phyloP scores from a whole-genome alignment of 192 early-diverging fungal genomes.

The Hyaloraphidium curvatum region DNA sequence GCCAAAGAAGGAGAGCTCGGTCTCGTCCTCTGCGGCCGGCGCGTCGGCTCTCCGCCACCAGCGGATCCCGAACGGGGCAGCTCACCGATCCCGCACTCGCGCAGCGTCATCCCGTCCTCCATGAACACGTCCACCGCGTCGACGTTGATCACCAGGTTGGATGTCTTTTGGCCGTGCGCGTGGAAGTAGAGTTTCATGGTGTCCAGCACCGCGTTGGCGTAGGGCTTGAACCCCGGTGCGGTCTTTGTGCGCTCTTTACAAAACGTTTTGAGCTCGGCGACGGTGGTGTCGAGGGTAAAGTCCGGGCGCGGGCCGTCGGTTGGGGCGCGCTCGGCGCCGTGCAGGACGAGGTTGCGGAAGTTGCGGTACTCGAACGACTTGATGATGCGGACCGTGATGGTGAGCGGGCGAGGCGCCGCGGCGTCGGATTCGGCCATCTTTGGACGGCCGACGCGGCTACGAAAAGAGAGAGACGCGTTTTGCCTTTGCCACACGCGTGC shows the following conservation, averaged over 20 bases:
- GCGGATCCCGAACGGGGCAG: no score
- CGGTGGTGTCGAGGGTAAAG: no score
- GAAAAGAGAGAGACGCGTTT: neutral
- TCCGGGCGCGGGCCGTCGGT: no score
- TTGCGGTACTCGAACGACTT: constrained; percentile 82
- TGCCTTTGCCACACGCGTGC: neutral
- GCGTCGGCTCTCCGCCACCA: no score
- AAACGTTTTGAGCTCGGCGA: constrained; percentile 32
- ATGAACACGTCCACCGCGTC: constrained; percentile 45
- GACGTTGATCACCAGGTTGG: constrained; percentile 72
- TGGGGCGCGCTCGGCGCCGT: constrained; percentile 38
- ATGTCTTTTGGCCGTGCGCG: constrained; percentile 53
- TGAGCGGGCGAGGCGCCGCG: no score
- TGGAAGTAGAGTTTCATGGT: constrained; percentile 55
- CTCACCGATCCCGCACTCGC: constrained; percentile 39
- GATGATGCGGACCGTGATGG: constrained; percentile 66
- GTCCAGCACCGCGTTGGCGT: constrained; percentile 45
- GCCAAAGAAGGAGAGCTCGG: constrained; percentile 68
- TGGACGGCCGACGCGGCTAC: no score
- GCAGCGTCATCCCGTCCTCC: constrained; percentile 28
- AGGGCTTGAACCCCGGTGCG: constrained; percentile 41
- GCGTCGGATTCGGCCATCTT: no score
- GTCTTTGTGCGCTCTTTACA: constrained; percentile 33
- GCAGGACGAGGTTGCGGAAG: constrained; percentile 58
- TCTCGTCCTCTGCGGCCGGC: constrained; percentile 71